Evolutionary conservation across 2,329 filamentous ascomycete species (phyloP), one percentile per base, ranked within the genome.

Genomic region (Albifimbria verrucaria): DNA sequence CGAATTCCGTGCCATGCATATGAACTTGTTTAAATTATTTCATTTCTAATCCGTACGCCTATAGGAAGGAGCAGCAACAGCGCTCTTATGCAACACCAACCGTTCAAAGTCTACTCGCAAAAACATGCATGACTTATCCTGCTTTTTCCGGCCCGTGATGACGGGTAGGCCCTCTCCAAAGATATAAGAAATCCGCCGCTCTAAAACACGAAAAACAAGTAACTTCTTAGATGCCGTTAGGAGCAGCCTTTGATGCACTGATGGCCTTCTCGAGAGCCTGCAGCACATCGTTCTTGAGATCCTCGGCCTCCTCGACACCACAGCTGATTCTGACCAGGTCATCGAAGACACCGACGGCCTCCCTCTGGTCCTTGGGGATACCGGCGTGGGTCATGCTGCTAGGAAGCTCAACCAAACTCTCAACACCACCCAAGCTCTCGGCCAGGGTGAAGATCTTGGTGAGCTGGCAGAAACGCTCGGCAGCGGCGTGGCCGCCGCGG

Each of bases 311-410:
- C 75, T 99, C 94, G 52, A 99, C 85, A 65, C 94, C 94, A 69
- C 92, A 97, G 79, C 91, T 96, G 55, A 99, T 79, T 59, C 94
- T 83, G 25, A 99, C 90, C 7, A 99, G 81, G 70, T 99, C 94
- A 68, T 99, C 94, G 66, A 87, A 97, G 26, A 99, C 92, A 56
- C 94, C 94, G 1, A 94, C 92, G 3, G 87, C 88, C 79, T 99
- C 94, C 53, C 94, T 82, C 77, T 96, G 86, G 56, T 92, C 92
- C 69, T 82, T 85, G 48, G 94, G 94, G 60, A 99, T 99, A 54
- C 93, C 94, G 22, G 92, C 90, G 72, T 99, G 94, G 18, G 94
- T 99, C 94, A 99, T 99, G 73, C 86, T 90, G 64, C 89, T 90
- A 21, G 94, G 94, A 3, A 99, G 84, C 75, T 99, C 94, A 62